These are phyloP conservation scores for Cutaneotrichosporon curvatum DNA, from an alignment of 1,284 basidiomycete genomes.

Conservation along the genomic window DNA sequence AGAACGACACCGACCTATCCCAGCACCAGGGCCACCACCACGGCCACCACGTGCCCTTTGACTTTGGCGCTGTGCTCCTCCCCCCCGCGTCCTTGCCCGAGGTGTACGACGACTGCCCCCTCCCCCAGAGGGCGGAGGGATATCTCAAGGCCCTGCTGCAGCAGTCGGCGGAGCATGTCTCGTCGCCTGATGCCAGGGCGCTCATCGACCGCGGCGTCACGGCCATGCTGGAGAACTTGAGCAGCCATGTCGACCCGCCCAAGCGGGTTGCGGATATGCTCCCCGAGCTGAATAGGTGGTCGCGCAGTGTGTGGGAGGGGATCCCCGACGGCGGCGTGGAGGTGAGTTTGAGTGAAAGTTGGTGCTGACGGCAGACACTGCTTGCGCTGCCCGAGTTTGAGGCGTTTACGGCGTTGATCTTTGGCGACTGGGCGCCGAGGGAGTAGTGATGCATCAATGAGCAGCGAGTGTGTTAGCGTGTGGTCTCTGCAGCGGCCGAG, in stretches of 20 bases:
- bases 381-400: conserved; percentile 37
- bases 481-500: too few species aligned
- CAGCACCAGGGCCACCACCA: background rate
- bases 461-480: too few species aligned
- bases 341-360: conserved; percentile 31
- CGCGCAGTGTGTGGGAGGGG: conserved; percentile 41
- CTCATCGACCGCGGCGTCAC: conserved; percentile 36
- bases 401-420: conserved; percentile 42
- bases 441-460: too few species aligned
- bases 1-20: conserved; percentile 16
- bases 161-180: conserved; percentile 35
- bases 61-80: conserved; percentile 36
- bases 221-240: conserved; percentile 25
- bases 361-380: conserved; percentile 18
- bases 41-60: conserved; percentile 16
- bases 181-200: conserved; percentile 35
- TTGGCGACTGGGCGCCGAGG: conserved; percentile 43
- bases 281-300: conserved; percentile 38
- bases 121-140: conserved; percentile 19
- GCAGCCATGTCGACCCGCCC: conserved; percentile 5
- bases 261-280: conserved; percentile 35
- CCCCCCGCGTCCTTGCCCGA: conserved; percentile 24
- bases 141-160: conserved; percentile 30
- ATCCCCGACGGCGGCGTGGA: conserved; percentile 43
- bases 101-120: conserved; percentile 13